Evolutionary conservation across 345 rosid genomes (phyloP).

Genomic region (Diplotaxis tenuifolia): DNA sequence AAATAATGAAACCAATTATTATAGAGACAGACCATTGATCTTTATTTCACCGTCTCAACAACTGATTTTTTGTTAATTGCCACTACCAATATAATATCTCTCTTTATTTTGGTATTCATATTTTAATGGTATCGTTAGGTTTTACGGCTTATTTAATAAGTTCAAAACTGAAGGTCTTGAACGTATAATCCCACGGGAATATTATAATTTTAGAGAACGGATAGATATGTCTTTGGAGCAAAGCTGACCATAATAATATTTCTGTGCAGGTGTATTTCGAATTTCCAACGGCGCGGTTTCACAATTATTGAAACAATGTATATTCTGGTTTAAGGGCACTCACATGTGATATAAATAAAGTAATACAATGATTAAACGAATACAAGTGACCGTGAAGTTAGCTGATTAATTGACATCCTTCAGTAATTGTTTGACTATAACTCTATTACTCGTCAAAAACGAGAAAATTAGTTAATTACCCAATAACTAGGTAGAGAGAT

Average conservation of each 20-base stretch:
- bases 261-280: constrained; percentile 17
- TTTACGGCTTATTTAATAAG: background rate
- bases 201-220: too few relatives aligned
- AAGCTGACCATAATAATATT: constrained; percentile 15
- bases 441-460: background rate
- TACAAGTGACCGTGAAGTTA: constrained; percentile 14
- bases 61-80: background rate
- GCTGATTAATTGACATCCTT: constrained; percentile 5
- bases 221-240: too few relatives aligned
- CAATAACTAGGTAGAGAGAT: too few relatives aligned
- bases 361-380: constrained; percentile 14
- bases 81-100: background rate
- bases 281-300: constrained; percentile 24
- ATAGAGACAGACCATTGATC: constrained; percentile 10
- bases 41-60: background rate
- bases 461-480: background rate
- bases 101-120: background rate
- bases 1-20: background rate
- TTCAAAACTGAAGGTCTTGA: background rate
- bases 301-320: constrained; percentile 4
- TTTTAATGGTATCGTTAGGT: background rate
- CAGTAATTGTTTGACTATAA: constrained; percentile 14
- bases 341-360: constrained; percentile 20
- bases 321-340: constrained; percentile 4
- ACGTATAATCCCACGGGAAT: too few relatives aligned